A percentile compares a stretch with the other conserved stretches of the same genome.
Evolutionary conservation across 768 basidiomycete genomes (phyloP).

Genomic region (Amanita fuliginea): DNA sequence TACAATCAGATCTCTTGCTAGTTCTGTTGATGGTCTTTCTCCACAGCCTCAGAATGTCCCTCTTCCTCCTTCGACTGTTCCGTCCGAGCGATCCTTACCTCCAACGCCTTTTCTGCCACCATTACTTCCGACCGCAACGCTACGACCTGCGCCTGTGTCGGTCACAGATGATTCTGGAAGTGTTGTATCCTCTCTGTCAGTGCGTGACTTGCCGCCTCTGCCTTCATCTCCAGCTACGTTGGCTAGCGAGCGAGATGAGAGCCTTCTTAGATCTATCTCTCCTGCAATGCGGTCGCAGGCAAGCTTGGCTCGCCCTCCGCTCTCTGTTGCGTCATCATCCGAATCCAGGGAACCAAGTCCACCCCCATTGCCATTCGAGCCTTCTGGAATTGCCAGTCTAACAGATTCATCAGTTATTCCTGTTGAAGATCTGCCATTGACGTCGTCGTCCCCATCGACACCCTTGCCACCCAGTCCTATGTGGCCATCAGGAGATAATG

Average conservation of each 20-base stretch:
- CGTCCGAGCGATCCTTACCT: constrained; percentile 21
- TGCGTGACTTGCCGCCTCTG: constrained; percentile 11
- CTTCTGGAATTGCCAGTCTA: constrained; percentile 11
- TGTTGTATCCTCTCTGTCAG: constrained; percentile 22
- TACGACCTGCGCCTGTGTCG: constrained; percentile 7
- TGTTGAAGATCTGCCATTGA: not conserved
- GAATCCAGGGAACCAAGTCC: not conserved
- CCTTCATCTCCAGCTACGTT: constrained; percentile 12
- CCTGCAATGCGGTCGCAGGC: not conserved
- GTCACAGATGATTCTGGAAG: constrained; percentile 16
- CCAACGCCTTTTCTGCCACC: constrained; percentile 15
- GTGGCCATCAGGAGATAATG: constrained; percentile 38
- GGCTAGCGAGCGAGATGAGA: constrained; percentile 7
- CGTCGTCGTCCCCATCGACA: not conserved
- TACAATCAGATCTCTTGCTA: constrained; percentile 18
- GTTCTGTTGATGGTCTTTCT: constrained; percentile 12
- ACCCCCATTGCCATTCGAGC: not conserved
- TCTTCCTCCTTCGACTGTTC: constrained; percentile 24
- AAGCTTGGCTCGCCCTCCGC: not conserved
- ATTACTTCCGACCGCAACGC: constrained; percentile 9
- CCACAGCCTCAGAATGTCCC: constrained; percentile 27
- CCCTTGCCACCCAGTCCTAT: constrained; percentile 23
- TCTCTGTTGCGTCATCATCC: not conserved
- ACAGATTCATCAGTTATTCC: constrained; percentile 11
- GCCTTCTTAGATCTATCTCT: not conserved